A percentile compares a stretch with the other conserved stretches of the same genome.
These are phyloP conservation scores for Moricandia moricandioides DNA, from an alignment of 345 rosid genomes.

Conservation along the genomic window DNA sequence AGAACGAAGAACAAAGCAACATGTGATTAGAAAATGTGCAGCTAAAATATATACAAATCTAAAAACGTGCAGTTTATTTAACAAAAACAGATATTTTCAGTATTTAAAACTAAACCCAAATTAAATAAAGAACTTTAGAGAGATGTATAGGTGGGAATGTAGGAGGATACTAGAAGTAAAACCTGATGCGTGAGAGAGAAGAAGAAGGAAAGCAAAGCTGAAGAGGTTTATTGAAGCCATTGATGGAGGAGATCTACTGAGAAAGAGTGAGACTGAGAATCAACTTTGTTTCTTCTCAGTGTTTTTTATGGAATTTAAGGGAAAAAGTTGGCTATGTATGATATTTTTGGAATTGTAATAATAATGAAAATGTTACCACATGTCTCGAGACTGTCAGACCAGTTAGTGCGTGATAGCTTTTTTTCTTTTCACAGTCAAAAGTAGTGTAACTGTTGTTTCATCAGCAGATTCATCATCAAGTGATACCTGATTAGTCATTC, in stretches of 20 bases:
- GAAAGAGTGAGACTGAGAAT: conserved; percentile 14
- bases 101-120: background rate
- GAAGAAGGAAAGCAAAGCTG: conserved; percentile 26
- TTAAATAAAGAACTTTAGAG: background rate
- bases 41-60: background rate
- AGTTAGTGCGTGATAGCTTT: conserved; percentile 32
- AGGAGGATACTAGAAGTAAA: background rate
- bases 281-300: background rate
- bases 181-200: conserved; percentile 48
- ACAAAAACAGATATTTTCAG: background rate
- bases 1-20: background rate
- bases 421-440: conserved; percentile 20
- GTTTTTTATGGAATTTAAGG: conserved; percentile 16
- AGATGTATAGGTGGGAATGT: background rate
- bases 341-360: conserved; percentile 21
- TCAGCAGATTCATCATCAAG: background rate
- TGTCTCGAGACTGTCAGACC: conserved; percentile 31
- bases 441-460: conserved; percentile 17
- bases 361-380: conserved; percentile 22
- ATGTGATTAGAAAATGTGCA: background rate
- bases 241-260: conserved; percentile 20
- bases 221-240: conserved; percentile 26
- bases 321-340: background rate
- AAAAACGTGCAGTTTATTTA: background rate
- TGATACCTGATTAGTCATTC: background rate